These are phyloP conservation scores for Lipomyces sp. DNA, from an alignment of 805 yeast species.

Conservation along the genomic window DNA sequence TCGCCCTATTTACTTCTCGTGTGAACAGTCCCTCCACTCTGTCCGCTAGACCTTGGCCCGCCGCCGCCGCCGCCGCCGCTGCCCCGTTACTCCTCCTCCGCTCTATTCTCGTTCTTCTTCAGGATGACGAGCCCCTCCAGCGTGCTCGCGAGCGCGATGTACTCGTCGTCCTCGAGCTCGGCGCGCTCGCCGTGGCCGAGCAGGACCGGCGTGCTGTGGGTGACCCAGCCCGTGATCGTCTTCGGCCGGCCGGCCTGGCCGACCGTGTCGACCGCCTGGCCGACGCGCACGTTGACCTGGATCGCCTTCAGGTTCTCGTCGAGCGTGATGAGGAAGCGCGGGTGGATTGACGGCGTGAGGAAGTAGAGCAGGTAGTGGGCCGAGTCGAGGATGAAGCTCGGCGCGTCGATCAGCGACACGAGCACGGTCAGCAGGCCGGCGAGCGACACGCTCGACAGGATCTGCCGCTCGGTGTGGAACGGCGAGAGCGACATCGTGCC, in stretches of 20 bases:
- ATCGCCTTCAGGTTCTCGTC: constrained; percentile 87
- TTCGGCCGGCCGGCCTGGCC: constrained; percentile 99
- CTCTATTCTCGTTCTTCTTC: constrained; percentile 56
- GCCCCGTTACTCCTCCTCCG: constrained; percentile 18
- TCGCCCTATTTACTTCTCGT: too few species aligned
- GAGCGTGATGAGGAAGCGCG: constrained; percentile 88
- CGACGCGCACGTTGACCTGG: constrained; percentile 95
- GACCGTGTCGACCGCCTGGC: constrained; percentile 97
- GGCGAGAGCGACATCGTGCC: constrained; percentile 90
- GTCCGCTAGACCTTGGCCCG: too few species aligned
- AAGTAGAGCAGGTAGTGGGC: constrained; percentile 78
- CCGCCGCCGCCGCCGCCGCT: too few species aligned
- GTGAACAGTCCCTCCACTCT: too few species aligned
- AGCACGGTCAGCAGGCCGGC: constrained; percentile 85
- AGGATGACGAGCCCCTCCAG: constrained; percentile 92
- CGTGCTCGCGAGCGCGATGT: constrained; percentile 72
- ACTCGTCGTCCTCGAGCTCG: constrained; percentile 92
- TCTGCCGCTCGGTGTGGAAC: constrained; percentile 82
- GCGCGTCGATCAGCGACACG: constrained; percentile 82
- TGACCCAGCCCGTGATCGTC: constrained; percentile 99
- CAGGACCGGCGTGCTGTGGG: constrained; percentile 95
- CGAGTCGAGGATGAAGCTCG: constrained; percentile 66
- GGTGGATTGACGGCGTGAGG: constrained; percentile 83
- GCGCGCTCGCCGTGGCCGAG: constrained; percentile 94
- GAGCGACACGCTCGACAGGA: constrained; percentile 80